phyloP scores from a whole-genome alignment of 345 rosid species.

The Syzygium aromaticum region DNA sequence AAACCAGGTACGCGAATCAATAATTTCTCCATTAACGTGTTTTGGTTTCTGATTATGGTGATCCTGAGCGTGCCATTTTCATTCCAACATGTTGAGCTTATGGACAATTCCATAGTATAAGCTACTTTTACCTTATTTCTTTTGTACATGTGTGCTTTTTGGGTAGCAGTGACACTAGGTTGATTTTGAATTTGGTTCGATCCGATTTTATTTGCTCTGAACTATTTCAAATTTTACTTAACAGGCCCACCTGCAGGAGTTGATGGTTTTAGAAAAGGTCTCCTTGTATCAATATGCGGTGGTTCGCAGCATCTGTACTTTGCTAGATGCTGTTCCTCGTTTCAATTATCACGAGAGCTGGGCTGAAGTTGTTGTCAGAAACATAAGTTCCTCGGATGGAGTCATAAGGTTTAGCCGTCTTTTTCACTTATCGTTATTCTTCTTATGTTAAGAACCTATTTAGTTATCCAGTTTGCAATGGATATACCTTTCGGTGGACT shows the following conservation, averaged over 20 bases:
- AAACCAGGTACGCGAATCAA: no score
- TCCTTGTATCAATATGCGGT: constrained; percentile 53
- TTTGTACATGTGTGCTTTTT: background rate
- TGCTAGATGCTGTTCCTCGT: constrained; percentile 86
- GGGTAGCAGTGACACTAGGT: background rate
- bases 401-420: constrained; percentile 48
- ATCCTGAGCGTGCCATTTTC: no score
- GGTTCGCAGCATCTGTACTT: constrained; percentile 60
- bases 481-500: background rate
- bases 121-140: background rate
- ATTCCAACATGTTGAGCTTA: no score
- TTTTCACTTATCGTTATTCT: constrained; percentile 4
- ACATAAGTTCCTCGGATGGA: constrained; percentile 74
- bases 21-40: no score
- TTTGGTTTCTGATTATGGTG: no score
- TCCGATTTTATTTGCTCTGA: background rate
- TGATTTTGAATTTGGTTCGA: background rate
- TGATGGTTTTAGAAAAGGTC: constrained; percentile 46
- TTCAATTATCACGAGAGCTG: constrained; percentile 78
- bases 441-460: background rate
- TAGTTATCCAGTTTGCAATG: background rate
- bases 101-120: background rate
- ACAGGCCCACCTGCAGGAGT: constrained; percentile 73
- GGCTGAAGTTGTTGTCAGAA: constrained; percentile 56
- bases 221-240: background rate